A percentile compares a stretch with the other conserved stretches of the same genome.
These are phyloP conservation scores for Aureobasidium lini DNA, from an alignment of 2,329 filamentous ascomycete species.

Conservation along the genomic window DNA sequence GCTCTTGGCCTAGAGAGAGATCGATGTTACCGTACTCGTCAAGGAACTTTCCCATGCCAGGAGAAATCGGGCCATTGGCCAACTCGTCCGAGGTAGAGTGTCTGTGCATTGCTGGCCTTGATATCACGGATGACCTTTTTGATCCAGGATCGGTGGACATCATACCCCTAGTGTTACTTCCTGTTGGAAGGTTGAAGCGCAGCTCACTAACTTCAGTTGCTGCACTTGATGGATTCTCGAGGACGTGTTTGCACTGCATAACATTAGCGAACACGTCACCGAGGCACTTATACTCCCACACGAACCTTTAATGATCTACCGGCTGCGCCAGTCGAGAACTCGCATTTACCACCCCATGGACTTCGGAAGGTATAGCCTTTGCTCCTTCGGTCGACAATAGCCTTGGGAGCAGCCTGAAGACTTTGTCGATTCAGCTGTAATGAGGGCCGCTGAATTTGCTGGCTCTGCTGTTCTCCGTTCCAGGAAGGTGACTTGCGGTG, in stretches of 20 bases:
- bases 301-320: conserved; percentile 47
- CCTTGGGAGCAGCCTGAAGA: conserved; percentile 25
- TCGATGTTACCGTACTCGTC: conserved; percentile 49
- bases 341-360: conserved; percentile 81
- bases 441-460: background rate
- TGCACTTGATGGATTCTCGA: conserved; percentile 38
- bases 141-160: background rate
- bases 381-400: conserved; percentile 44
- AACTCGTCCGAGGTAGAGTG: conserved; percentile 10
- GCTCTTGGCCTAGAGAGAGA: conserved; percentile 70
- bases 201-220: conserved; percentile 66
- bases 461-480: background rate
- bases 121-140: conserved; percentile 2
- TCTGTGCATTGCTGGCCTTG: background rate
- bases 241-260: conserved; percentile 57
- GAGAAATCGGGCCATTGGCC: background rate
- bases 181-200: conserved; percentile 71
- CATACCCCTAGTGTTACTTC: background rate
- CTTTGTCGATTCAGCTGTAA: conserved; percentile 4
- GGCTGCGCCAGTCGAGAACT: conserved; percentile 70
- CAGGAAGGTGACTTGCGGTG: conserved; percentile 25
- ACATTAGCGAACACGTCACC: conserved; percentile 9
- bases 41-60: conserved; percentile 8
- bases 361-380: conserved; percentile 67
- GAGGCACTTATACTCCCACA: conserved; percentile 18